Base-by-base conservation (phyloP, 1,284 basidiomycete genomes). In the Anthracocystis panici-leucophaei region DNA sequence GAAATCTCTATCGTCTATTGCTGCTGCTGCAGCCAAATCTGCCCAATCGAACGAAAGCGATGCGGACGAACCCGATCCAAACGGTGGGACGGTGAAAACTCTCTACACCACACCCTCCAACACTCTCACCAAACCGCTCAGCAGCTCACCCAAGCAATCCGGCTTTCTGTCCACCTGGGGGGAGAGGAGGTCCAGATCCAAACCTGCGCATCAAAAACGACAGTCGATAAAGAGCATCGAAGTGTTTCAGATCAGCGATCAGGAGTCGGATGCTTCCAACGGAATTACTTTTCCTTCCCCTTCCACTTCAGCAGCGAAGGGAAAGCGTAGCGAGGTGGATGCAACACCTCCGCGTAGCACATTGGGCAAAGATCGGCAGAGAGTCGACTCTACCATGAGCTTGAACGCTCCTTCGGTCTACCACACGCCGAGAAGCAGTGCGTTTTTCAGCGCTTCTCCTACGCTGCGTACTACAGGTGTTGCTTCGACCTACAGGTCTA, bases 341-440 rank as follows among this genome's bases (percentile, higher is more conserved):
- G n/a, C 46, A 0, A 57, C 51, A 7, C 57, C 56, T 1, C 45
- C 57, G 8, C 41, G 52, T 14, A 55, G 58, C 41, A 10, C 12
- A 10, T 12, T 35, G 12, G 29, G 46, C 46, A 29, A n/a, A 27
- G 62, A 59, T 2, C 25, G 71, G 8, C 71, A 62, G 53, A 7
- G 71, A 0, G 68, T 69, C 7, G 74, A 76, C 41, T 76, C 74
- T 23, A 76, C 65, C 2, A 29, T 72, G 48, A 68, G 65, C 40
- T 20, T 71, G 11, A 61, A 54, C 29, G 74, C 79, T 5, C 65
- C 75, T 3, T 64, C 53, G 20, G 62, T 82, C 5, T 82, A 82
- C 45, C 77, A 82, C 38, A 80, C 80, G 27, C 77, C 79, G 16
- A 33, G 78, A 5, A 72, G 77, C 50, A 80, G 78, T 44, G 74